Evolutionary conservation across 352 stramenopile species (phyloP).

Genomic region (Phytophthora megakarya): DNA sequence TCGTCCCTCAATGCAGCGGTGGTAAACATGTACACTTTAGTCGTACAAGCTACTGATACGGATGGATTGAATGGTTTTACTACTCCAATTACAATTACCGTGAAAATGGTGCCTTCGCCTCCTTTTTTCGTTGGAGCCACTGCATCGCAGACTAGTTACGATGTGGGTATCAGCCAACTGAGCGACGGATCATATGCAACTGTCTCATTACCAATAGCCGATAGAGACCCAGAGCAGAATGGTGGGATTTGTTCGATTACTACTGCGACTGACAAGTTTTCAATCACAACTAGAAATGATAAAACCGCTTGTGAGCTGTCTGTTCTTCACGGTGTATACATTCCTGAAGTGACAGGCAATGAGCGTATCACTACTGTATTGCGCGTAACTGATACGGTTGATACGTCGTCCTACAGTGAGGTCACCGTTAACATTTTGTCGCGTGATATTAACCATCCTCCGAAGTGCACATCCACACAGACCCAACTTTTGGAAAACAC

Average conservation of each 20-base stretch:
- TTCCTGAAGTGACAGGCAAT: constrained; percentile 12
- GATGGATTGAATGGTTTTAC: constrained; percentile 47
- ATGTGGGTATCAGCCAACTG: constrained; percentile 53
- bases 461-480: constrained; percentile 31
- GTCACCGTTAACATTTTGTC: constrained; percentile 49
- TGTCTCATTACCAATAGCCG: constrained; percentile 46
- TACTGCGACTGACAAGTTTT: constrained; percentile 34
- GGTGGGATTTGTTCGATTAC: constrained; percentile 52
- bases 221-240: constrained; percentile 49
- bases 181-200: constrained; percentile 48
- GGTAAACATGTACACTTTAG: constrained; percentile 37
- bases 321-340: constrained; percentile 15
- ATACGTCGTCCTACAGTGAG: constrained; percentile 43
- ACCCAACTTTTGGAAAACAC: constrained; percentile 58
- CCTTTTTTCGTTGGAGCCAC: constrained; percentile 54
- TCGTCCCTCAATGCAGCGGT: constrained; percentile 45
- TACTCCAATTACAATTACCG: constrained; percentile 41
- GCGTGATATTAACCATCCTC: constrained; percentile 55
- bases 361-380: constrained; percentile 21
- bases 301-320: constrained; percentile 25
- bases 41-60: constrained; percentile 49
- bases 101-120: constrained; percentile 46
- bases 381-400: constrained; percentile 44
- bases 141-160: constrained; percentile 34
- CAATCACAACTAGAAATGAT: constrained; percentile 28